These are phyloP conservation scores for Bauhinia variegata DNA, from an alignment of 306 rosid genomes.

Conservation along the genomic window DNA sequence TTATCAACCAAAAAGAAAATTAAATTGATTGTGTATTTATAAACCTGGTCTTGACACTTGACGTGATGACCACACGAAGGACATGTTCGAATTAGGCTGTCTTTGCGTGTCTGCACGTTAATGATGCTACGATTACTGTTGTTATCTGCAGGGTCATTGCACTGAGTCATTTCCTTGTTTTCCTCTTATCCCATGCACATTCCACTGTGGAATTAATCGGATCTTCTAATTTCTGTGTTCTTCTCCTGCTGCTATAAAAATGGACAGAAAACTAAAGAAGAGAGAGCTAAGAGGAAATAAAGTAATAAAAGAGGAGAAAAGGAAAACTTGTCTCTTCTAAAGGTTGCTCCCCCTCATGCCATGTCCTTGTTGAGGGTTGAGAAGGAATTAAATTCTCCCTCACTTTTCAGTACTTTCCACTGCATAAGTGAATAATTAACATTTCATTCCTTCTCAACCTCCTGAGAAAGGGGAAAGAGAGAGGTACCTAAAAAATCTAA, in stretches of 20 bases:
- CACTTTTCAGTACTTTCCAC: constrained; percentile 46
- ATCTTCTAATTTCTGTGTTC: constrained; percentile 39
- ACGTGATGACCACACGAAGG: constrained; percentile 75
- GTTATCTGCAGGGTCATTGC: constrained; percentile 44
- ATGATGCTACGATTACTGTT: constrained; percentile 44
- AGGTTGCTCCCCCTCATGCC: constrained; percentile 54
- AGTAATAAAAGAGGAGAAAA: constrained; percentile 41
- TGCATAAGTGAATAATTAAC: constrained; percentile 33
- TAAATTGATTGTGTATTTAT: not conserved
- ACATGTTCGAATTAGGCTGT: constrained; percentile 58
- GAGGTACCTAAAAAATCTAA: constrained; percentile 44
- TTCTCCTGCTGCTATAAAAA: constrained; percentile 33
- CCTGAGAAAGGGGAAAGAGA: constrained; percentile 38
- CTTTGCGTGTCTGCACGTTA: constrained; percentile 43
- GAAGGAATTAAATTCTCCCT: constrained; percentile 58
- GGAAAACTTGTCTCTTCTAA: constrained; percentile 56
- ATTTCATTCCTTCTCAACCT: constrained; percentile 34
- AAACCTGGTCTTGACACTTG: constrained; percentile 71
- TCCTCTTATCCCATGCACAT: constrained; percentile 40
- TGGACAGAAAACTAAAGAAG: constrained; percentile 27
- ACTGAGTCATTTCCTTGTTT: constrained; percentile 55
- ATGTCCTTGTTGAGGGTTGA: constrained; percentile 41
- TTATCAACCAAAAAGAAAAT: not conserved
- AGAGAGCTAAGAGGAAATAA: constrained; percentile 38
- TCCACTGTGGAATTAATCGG: constrained; percentile 30